These are phyloP conservation scores for Chlamydomonas reinhardtii DNA, from an alignment of 163 green algal genomes.

Conservation along the genomic window DNA sequence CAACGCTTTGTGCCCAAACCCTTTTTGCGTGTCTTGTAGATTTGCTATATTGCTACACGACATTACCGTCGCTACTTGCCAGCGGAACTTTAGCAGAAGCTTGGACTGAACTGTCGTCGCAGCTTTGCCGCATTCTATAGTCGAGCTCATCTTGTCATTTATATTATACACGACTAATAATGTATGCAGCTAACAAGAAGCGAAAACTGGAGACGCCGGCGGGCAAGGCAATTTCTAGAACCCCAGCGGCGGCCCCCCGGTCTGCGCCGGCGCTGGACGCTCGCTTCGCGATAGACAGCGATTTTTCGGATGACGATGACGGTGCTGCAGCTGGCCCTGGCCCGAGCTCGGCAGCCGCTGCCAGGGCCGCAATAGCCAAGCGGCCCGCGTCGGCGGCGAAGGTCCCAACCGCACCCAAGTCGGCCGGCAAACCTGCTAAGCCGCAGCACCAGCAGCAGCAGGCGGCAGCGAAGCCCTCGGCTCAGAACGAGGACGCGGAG, in stretches of 20 bases:
- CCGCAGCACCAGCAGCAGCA: background rate
- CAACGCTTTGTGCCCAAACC: no score
- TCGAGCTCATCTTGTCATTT: no score
- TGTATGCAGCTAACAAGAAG: conserved; percentile 16
- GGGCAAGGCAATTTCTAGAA: background rate
- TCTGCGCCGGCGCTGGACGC: background rate
- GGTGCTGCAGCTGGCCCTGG: background rate
- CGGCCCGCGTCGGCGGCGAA: background rate
- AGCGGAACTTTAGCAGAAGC: no score
- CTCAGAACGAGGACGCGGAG: background rate
- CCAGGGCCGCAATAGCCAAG: background rate
- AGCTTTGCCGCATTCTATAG: no score
- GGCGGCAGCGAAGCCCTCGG: background rate
- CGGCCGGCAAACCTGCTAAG: background rate
- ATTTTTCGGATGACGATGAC: conserved; percentile 19
- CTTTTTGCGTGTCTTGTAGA: no score
- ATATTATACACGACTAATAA: background rate
- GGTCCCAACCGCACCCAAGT: no score
- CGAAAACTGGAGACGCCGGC: conserved; percentile 8
- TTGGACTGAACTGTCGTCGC: no score
- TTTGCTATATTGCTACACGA: no score
- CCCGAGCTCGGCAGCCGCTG: no score
- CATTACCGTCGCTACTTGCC: no score
- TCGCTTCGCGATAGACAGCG: conserved; percentile 17
- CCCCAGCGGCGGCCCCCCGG: no score